Base-by-base conservation (phyloP, 352 stramenopile species). In the Aphanomyces euteiches region DNA sequence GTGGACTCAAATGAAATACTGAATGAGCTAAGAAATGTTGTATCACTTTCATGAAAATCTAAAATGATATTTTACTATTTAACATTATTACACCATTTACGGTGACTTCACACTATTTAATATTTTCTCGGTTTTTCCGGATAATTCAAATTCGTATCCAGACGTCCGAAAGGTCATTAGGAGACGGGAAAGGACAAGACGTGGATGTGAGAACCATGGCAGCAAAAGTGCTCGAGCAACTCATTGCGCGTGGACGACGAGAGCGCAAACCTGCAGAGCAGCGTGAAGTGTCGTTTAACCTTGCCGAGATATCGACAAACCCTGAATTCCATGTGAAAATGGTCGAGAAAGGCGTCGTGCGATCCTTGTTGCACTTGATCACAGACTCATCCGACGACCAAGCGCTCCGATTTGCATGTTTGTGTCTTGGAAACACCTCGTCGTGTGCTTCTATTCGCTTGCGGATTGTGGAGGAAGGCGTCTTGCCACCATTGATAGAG, bases 221-320 rank as follows among this genome's bases (percentile, higher is more conserved):
- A 81, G 81, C 93, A 21, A 98, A 98, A 79, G 92, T 98, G 38
- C 79, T 99, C 5, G 96, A 98, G 80, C 90, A 97, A 71, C 79
- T 99, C 36, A 96, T 99, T 61, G 96, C 96, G 21, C 89, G 96
- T n/a, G 96, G 95, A 3, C 80, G 96, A n/a, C 90, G 95, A 7
- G 95, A 98, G 63, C 82, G 88, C 48, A 96, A 96, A 74, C 91
- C 93, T n/a, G 90, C 88, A 0, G 96, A 99, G 72, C 93, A 98
- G 78, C 96, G 95, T 21, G 92, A 98, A 75, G 95, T 98, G 6
- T 90, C 93, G 13, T 99, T 98, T 73, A 97, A 93, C 41, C 79
- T 99, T 6, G 95, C 93, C 5, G 95, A 98, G 73, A 95, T 99
- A 57, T 98, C 94, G 12, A 98, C 96, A 1, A 91, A 98, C 67